Percentiles rank a stretch among this genome's conserved stretches.
Evolutionary conservation across 2,329 filamentous ascomycete species (phyloP).

Genomic region (Nothomitra cinnamomea): DNA sequence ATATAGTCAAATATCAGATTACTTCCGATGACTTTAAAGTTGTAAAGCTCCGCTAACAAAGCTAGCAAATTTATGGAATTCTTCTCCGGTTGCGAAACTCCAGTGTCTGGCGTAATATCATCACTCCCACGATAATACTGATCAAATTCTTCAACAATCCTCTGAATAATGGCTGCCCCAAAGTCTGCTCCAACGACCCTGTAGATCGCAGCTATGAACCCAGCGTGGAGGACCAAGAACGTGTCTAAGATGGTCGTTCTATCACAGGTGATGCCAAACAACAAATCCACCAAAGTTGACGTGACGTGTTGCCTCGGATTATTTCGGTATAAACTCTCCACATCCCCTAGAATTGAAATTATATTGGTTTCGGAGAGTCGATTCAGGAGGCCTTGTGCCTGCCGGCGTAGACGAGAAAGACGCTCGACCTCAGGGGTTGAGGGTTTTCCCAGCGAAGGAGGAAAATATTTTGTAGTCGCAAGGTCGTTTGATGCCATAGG

Average conservation of each 20-base stretch:
- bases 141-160: constrained; percentile 59
- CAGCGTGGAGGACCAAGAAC: constrained; percentile 77
- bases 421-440: constrained; percentile 48
- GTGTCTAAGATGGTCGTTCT: constrained; percentile 67
- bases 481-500: constrained; percentile 33
- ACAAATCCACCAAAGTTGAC: constrained; percentile 55
- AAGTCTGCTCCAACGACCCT: constrained; percentile 78
- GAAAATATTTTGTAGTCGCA: constrained; percentile 59
- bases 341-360: constrained; percentile 62
- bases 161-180: constrained; percentile 70
- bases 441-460: constrained; percentile 60
- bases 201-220: constrained; percentile 77
- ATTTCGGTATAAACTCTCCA: constrained; percentile 69
- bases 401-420: constrained; percentile 52
- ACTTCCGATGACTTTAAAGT: constrained; percentile 72
- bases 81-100: constrained; percentile 29
- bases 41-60: constrained; percentile 74
- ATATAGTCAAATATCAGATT: constrained; percentile 85
- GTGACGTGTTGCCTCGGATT: constrained; percentile 83
- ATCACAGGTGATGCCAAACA: constrained; percentile 67
- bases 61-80: constrained; percentile 62
- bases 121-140: constrained; percentile 33
- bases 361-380: constrained; percentile 84
- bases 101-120: constrained; percentile 18
- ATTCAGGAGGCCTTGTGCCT: constrained; percentile 80